Base-by-base conservation (phyloP, 805 yeast genomes). In the Geotrichum ghanense region DNA sequence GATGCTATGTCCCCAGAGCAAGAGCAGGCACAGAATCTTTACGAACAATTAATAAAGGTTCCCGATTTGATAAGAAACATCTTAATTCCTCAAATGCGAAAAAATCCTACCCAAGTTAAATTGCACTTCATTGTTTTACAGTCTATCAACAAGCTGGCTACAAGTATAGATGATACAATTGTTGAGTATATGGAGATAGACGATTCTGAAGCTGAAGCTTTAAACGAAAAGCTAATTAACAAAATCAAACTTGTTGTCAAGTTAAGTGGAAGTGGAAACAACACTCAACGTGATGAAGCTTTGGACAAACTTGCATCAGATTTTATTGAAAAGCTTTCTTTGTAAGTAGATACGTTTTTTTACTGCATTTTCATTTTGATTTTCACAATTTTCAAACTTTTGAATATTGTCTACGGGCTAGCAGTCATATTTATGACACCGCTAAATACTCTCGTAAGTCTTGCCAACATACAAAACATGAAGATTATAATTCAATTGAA, bases 161-260 rank as follows among this genome's bases (percentile, higher is more conserved):
- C 64, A 23, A 55, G 61, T 24, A 63, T 78, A 10, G 94, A 83
- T 57, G 77, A 74, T 47, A 63, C 82, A 25, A 72, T 81, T 39
- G 76, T 79, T 2, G 74, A 74, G 31, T 61, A 78, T 25, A 75
- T 80, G 66, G 50, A 48, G 34, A 42, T 45, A 3, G 22, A 34
- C 10, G 40, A 24, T 21, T 24, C 16, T 7, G 44, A 47, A 42
- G 42, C 37, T 12, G 17, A 12, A 31, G 14, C 10, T 6, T n/a
- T 31, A 31, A 31, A 31, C 16, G 19, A 6, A 6, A 16, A 31
- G 16, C 12, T 31, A 10, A 12, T 31, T 6, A n/a, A 16, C 7
- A 31, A 31, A 19, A 31, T 31, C 37, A 31, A 31, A 12, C 16
- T 31, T n/a, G 21, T 41, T n/a, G 45, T 20, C 4, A 21, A 20